Evolutionary conservation across 2,329 filamentous ascomycete genomes (phyloP).

Genomic region (Stagonosporopsis chrysanthemi): DNA sequence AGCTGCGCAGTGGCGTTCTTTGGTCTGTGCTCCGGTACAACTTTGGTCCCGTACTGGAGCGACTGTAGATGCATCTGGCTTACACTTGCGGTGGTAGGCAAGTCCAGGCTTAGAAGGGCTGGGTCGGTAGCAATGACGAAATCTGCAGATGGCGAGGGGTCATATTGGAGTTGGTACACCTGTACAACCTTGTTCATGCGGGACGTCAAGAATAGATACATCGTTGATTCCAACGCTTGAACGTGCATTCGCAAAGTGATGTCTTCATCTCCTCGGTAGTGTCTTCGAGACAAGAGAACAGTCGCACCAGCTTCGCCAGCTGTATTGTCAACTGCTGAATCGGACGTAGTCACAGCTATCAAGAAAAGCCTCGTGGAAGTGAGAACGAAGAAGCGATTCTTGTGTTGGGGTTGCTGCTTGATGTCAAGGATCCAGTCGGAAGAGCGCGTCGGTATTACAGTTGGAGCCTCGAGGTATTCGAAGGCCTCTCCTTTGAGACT

Average conservation of each 20-base stretch:
- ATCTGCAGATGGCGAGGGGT: conserved; percentile 12
- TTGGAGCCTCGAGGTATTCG: conserved; percentile 31
- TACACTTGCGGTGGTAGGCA: conserved; percentile 18
- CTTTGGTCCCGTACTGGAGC: conserved; percentile 26
- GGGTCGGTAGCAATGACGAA: conserved; percentile 38
- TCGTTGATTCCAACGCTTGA: conserved; percentile 34
- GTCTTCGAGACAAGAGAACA: conserved; percentile 58
- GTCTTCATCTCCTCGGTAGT: conserved; percentile 64
- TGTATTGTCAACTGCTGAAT: conserved; percentile 29
- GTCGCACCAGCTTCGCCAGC: conserved; percentile 39
- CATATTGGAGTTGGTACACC: conserved; percentile 37
- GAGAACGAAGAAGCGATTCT: conserved; percentile 64
- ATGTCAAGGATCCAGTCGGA: conserved; percentile 66
- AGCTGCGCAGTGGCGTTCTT: conserved; percentile 12
- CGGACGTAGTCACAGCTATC: conserved; percentile 53
- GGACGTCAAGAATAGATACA: conserved; percentile 44
- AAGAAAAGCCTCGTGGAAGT: conserved; percentile 62
- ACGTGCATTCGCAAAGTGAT: conserved; percentile 54
- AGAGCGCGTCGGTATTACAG: conserved; percentile 36
- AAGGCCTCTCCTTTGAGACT: conserved; percentile 39
- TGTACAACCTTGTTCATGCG: conserved; percentile 41
- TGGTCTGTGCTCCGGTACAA: conserved; percentile 2
- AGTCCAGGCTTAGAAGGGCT: conserved; percentile 27
- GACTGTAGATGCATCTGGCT: conserved; percentile 29
- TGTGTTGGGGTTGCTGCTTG: conserved; percentile 56